phyloP scores from a whole-genome alignment of 345 rosid species.

The Turritis glabra region DNA sequence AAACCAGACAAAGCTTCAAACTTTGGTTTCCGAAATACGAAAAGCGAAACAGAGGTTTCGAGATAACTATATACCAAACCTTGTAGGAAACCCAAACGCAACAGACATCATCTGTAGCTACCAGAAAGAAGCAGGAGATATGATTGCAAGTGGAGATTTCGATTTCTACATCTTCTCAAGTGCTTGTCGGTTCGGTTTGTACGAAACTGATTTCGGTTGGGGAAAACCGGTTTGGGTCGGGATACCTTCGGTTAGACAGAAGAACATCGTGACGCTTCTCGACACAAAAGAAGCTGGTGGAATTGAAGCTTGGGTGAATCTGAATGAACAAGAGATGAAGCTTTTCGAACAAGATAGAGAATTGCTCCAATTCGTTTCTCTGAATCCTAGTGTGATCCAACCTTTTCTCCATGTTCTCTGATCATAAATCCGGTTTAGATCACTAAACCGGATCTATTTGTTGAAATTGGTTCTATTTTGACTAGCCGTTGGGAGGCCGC shows the following conservation, averaged over 20 bases:
- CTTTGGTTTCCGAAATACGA: slow-evolving; percentile 26
- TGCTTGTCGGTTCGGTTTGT: slow-evolving; percentile 32
- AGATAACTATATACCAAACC: slow-evolving; percentile 19
- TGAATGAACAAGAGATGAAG: slow-evolving; percentile 45
- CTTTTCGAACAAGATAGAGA: slow-evolving; percentile 33
- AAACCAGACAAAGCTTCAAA: slow-evolving; percentile 32
- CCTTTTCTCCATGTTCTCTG: slow-evolving; percentile 35
- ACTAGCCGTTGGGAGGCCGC: slow-evolving; percentile 30
- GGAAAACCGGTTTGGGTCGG: slow-evolving; percentile 48
- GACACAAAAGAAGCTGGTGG: slow-evolving; percentile 41
- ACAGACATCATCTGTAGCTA: slow-evolving; percentile 18
- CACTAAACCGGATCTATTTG: slow-evolving; percentile 5
- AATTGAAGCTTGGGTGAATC: slow-evolving; percentile 42
- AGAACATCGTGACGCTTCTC: slow-evolving; percentile 47
- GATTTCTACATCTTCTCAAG: slow-evolving; percentile 38
- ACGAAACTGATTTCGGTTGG: slow-evolving; percentile 45
- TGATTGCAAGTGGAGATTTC: slow-evolving; percentile 21
- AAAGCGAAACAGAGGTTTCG: slow-evolving; percentile 38
- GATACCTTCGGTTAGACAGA: slow-evolving; percentile 26
- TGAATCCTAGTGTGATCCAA: slow-evolving; percentile 35
- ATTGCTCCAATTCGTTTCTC: slow-evolving; percentile 23
- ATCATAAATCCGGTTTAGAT: not conserved
- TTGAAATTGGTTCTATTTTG: not conserved
- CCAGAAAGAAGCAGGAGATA: slow-evolving; percentile 25
- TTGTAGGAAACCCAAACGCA: slow-evolving; percentile 13